These are phyloP conservation scores for Wickerhamiella pararugosa DNA, from an alignment of 1,139 yeast genomes.

Conservation along the genomic window DNA sequence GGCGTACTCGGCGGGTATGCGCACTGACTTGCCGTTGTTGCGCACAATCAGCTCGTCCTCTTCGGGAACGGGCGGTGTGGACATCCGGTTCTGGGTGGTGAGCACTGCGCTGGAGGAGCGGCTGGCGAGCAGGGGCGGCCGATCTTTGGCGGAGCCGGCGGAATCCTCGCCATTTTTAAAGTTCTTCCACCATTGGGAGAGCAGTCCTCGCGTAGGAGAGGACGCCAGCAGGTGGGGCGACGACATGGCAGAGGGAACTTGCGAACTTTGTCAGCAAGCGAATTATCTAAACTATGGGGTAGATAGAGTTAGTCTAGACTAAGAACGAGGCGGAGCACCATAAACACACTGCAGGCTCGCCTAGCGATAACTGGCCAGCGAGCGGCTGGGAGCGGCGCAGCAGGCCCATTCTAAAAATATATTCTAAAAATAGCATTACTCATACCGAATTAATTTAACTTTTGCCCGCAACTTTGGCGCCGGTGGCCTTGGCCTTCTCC, in stretches of 20 bases:
- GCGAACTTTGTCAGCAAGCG: no score
- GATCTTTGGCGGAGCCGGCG: neutral
- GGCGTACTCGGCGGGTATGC: conserved; percentile 17
- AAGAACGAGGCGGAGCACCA: no score
- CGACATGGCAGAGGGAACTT: conserved; percentile 1
- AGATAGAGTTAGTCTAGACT: no score
- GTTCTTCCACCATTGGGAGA: conserved; percentile 5
- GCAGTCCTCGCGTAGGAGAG: conserved; percentile 2
- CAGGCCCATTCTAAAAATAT: no score
- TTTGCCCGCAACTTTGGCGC: conserved; percentile 1
- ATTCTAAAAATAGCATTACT: no score
- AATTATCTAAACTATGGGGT: no score
- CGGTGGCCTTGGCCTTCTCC: conserved; percentile 7
- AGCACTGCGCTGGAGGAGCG: conserved; percentile 4
- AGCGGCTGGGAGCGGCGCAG: no score
- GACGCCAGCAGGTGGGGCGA: conserved; percentile 7
- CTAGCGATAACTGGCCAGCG: no score
- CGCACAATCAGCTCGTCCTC: conserved; percentile 1
- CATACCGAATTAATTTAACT: no score
- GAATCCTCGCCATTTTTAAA: neutral
- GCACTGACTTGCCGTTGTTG: conserved; percentile 8
- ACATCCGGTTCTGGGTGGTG: neutral
- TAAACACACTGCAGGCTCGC: no score
- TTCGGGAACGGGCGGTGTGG: conserved; percentile 4
- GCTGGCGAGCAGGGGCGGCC: conserved; percentile 4